phyloP scores from a whole-genome alignment of 208 protist species.

The Acanthamoeba castellanii region DNA sequence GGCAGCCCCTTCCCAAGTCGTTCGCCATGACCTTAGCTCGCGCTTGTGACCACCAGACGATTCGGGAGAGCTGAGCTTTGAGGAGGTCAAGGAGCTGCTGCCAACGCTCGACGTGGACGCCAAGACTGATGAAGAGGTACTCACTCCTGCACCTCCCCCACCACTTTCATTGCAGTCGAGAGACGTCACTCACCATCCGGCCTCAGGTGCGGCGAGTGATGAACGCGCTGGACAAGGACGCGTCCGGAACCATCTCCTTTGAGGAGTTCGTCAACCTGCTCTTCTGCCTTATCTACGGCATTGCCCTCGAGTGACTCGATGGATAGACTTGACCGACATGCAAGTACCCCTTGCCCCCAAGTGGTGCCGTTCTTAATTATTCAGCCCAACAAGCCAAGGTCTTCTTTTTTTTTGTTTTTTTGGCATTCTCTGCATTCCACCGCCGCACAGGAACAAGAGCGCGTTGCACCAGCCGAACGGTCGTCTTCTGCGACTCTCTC shows the following conservation, averaged over 20 bases:
- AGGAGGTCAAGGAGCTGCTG: slow-evolving; percentile 1
- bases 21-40: neutral
- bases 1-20: too few relatives aligned
- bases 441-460: too few relatives aligned
- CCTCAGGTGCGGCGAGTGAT: neutral
- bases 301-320: neutral
- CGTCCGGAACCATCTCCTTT: neutral
- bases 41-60: neutral
- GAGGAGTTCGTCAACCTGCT: slow-evolving; percentile 4
- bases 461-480: too few relatives aligned
- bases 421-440: too few relatives aligned
- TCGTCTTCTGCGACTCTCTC: too few relatives aligned
- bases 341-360: too few relatives aligned
- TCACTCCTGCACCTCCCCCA: neutral
- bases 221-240: slow-evolving; percentile 1
- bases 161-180: neutral
- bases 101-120: neutral
- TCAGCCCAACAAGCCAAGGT: too few relatives aligned
- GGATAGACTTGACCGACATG: neutral
- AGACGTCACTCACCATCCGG: too few relatives aligned
- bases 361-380: too few relatives aligned
- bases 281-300: slow-evolving; percentile 27
- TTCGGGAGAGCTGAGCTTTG: slow-evolving; percentile 27
- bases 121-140: slow-evolving; percentile 11
- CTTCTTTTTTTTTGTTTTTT: too few relatives aligned